Evolutionary conservation across 305 asterid species (phyloP).

Genomic region (Fraxinus angustifolia): DNA sequence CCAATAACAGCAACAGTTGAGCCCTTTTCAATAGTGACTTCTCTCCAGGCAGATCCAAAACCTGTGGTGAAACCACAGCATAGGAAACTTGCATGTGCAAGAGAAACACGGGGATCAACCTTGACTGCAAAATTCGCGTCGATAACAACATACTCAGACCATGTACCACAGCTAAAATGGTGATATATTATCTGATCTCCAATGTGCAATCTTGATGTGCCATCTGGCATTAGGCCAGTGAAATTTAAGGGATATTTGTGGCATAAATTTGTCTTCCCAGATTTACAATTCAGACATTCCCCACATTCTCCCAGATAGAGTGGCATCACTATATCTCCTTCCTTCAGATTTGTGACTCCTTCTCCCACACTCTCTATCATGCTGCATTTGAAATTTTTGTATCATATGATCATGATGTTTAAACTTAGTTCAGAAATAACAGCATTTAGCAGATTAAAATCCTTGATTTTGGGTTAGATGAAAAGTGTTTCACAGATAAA

Average conservation of each 20-base stretch:
- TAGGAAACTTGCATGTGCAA: conserved; percentile 68
- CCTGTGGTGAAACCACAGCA: conserved; percentile 83
- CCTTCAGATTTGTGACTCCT: conserved; percentile 38
- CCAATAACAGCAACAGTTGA: conserved; percentile 74
- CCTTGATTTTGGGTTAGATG: neutral
- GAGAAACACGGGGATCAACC: conserved; percentile 60
- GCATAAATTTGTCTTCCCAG: conserved; percentile 69
- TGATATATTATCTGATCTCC: conserved; percentile 51
- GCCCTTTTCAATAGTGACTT: conserved; percentile 44
- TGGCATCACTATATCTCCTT: conserved; percentile 66
- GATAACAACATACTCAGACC: conserved; percentile 66
- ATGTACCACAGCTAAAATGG: conserved; percentile 64
- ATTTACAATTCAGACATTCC: conserved; percentile 57
- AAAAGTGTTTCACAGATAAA: neutral
- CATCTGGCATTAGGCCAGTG: conserved; percentile 52
- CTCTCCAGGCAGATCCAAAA: conserved; percentile 61
- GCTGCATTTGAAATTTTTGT: conserved; percentile 26
- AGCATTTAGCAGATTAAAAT: neutral
- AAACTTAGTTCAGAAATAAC: neutral
- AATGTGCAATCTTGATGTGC: conserved; percentile 64
- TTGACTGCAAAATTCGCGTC: conserved; percentile 58
- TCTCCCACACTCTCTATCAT: conserved; percentile 67
- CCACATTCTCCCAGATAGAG: conserved; percentile 68
- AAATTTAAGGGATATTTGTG: conserved; percentile 49
- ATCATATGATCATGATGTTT: neutral